Evolutionary conservation across 169 alveolate species (phyloP).

Genomic region (Theileria orientalis): DNA sequence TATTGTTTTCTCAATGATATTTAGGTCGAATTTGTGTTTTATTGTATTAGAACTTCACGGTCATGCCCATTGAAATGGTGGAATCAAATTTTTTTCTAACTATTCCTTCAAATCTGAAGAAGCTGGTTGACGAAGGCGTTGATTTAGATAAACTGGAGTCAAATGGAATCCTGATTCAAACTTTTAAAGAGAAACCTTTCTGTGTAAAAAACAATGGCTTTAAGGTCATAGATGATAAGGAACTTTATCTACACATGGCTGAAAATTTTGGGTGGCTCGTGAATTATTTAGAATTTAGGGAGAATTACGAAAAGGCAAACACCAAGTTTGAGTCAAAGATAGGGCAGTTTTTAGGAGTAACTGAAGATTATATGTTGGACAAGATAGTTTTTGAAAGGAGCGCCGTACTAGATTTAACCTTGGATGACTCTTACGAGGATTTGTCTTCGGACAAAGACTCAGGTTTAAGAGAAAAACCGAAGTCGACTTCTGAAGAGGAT

Average conservation of each 20-base stretch:
- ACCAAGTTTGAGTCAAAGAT: slow-evolving; percentile 4
- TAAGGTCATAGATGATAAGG: slow-evolving; percentile 10
- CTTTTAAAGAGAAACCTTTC: slow-evolving; percentile 5
- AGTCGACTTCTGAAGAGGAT: no score
- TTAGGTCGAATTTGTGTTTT: no score
- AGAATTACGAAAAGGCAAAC: slow-evolving; percentile 30
- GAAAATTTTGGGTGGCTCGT: slow-evolving; percentile 36
- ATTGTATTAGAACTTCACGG: no score
- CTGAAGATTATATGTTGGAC: slow-evolving; percentile 6
- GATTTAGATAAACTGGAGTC: background rate
- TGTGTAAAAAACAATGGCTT: slow-evolving; percentile 1
- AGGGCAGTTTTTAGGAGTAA: slow-evolving; percentile 35
- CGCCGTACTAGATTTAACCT: background rate
- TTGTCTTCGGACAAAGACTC: background rate
- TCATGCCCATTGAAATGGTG: no score
- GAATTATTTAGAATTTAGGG: slow-evolving; percentile 22
- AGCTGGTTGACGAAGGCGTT: background rate
- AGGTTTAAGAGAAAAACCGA: background rate
- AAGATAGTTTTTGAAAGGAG: background rate
- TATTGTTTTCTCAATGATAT: no score
- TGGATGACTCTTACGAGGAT: slow-evolving; percentile 2
- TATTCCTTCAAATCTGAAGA: slow-evolving; percentile 16
- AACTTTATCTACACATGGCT: slow-evolving; percentile 33
- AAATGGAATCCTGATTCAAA: background rate
- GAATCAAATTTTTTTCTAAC: background rate